Conservation (phyloP, 1,284 basidiomycete genomes). For the Apiotrichum porosum region DNA sequence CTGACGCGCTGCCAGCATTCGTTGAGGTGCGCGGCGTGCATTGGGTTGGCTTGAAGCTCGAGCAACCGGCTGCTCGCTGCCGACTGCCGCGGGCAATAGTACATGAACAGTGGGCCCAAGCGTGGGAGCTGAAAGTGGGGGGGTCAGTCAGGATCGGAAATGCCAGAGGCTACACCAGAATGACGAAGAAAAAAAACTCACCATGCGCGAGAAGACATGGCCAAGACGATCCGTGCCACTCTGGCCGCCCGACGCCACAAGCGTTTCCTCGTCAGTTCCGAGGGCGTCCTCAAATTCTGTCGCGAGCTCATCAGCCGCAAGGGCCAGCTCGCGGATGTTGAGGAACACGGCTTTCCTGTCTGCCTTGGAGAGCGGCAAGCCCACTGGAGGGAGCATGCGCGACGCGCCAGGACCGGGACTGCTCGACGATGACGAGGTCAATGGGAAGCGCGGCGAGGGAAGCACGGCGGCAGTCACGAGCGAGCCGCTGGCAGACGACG, state of each 20-base stretch:
- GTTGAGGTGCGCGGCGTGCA: slow-evolving; percentile 58
- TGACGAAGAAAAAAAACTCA: slow-evolving; percentile 50
- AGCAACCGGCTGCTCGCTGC: slow-evolving; percentile 66
- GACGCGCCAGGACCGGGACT: background rate
- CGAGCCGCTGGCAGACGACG: slow-evolving; percentile 6
- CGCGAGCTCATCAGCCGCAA: slow-evolving; percentile 64
- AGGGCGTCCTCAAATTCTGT: slow-evolving; percentile 46
- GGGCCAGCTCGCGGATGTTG: slow-evolving; percentile 69
- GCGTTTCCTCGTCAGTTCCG: slow-evolving; percentile 44
- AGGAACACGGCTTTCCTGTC: slow-evolving; percentile 72
- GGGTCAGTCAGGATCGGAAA: slow-evolving; percentile 1
- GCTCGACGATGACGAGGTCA: slow-evolving; percentile 1
- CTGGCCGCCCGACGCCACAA: slow-evolving; percentile 54
- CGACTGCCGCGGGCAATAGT: slow-evolving; percentile 82
- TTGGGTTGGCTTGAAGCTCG: slow-evolving; percentile 39
- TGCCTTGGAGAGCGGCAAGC: slow-evolving; percentile 61
- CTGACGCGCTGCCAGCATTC: slow-evolving; percentile 66
- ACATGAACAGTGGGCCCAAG: slow-evolving; percentile 71
- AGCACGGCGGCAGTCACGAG: background rate
- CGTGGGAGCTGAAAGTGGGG: slow-evolving; percentile 62
- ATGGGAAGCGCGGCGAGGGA: slow-evolving; percentile 2
- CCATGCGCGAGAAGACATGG: slow-evolving; percentile 66
- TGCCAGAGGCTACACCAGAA: background rate
- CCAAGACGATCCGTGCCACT: slow-evolving; percentile 65
- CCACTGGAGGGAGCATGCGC: slow-evolving; percentile 17